Conservation (phyloP, 768 basidiomycete genomes). For the Lactarius sanguifluus region DNA sequence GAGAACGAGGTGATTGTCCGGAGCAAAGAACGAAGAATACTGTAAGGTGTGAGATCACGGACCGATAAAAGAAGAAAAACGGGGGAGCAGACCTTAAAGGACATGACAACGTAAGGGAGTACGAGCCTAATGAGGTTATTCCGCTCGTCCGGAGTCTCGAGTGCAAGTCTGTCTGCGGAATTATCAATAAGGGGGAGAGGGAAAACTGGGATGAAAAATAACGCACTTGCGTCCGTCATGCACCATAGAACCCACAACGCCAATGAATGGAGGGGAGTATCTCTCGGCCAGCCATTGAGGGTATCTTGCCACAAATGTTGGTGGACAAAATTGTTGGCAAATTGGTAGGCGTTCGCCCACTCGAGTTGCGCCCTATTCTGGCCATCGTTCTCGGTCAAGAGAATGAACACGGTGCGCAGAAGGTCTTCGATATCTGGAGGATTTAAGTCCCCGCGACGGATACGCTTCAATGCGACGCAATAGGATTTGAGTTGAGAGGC, state of each 20-base stretch:
- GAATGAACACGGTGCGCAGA: constrained; percentile 51
- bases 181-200: not conserved
- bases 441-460: constrained; percentile 38
- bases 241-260: constrained; percentile 68
- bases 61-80: constrained; percentile 38
- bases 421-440: constrained; percentile 36
- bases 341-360: constrained; percentile 48
- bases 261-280: constrained; percentile 49
- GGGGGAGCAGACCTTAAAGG: constrained; percentile 37
- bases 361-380: constrained; percentile 58
- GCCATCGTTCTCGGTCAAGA: constrained; percentile 69
- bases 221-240: constrained; percentile 51
- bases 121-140: constrained; percentile 34
- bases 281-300: constrained; percentile 57
- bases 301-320: constrained; percentile 46
- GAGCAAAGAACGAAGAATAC: constrained; percentile 60
- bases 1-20: constrained; percentile 58
- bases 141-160: constrained; percentile 33
- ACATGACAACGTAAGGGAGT: constrained; percentile 32
- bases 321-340: constrained; percentile 47
- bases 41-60: constrained; percentile 47
- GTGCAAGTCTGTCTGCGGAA: constrained; percentile 33
- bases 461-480: constrained; percentile 35
- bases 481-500: constrained; percentile 43
- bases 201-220: not conserved